Base-by-base conservation (phyloP, 345 rosid species). In the Euphorbia lathyris region DNA sequence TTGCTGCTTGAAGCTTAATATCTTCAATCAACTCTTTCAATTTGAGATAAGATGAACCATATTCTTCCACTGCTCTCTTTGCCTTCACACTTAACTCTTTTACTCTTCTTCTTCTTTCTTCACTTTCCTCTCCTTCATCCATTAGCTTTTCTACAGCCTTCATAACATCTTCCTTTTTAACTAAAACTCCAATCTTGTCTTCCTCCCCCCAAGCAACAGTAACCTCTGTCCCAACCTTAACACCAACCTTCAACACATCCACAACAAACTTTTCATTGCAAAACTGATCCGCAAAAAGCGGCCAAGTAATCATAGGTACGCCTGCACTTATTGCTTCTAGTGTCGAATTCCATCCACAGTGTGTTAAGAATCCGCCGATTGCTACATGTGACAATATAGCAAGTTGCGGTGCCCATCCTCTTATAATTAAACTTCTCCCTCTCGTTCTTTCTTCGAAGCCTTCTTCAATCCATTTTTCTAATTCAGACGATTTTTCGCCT, bases 391-490 rank as follows among this genome's bases (percentile, higher is more conserved):
- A 25, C 19, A 57, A 5, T 8, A 57, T 25, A 3, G 32, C 16
- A 9, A 57, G 19, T 57, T 57, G 61, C 16, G 61, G 61, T 25
- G 61, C 61, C 61, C 61, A 57, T 4, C 61, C 61, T 13, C 61
- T 25, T 25, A 45, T 45, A 7, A 45, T 45, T 7, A 45, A 17
- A 2, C 51, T 13, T 45, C 51, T 45, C 19, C 51, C 19, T 12
- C 12, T 45, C 51, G 51, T 45, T 45, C 51, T 7, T 45, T 45
- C 19, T 45, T 45, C 51, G 14, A 57, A 57, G 1, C 61, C 61
- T 10, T 11, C 61, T 57, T 9, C 29, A 9, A 57, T 57, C 61
- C 61, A 57, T 13, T 57, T 25, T 10, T 57, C 61, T 57, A 57
- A 10, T 3, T 57, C 61, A 0, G 23, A 1, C 0, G 61, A 57